Evolutionary conservation across 768 basidiomycete species (phyloP).

Genomic region (Lactifluus piperatus): DNA sequence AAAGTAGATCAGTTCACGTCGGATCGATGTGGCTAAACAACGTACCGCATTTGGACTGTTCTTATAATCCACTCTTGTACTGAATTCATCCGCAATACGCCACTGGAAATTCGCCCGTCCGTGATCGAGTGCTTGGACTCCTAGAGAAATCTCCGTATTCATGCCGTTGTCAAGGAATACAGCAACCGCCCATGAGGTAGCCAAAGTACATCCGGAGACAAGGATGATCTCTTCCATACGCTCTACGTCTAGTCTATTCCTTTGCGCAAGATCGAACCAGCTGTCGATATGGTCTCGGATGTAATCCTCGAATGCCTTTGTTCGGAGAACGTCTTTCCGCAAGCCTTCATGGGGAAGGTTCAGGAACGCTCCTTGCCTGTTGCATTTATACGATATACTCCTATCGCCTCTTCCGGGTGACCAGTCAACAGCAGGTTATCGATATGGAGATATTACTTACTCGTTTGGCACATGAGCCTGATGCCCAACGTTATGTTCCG

Average conservation of each 20-base stretch:
- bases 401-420: neutral
- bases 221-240: no score
- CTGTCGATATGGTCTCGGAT: no score
- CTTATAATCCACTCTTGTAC: neutral
- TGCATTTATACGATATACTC: neutral
- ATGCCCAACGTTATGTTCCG: no score
- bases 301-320: neutral
- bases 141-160: neutral
- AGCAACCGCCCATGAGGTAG: no score
- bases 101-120: neutral
- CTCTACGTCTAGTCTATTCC: no score
- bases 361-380: no score
- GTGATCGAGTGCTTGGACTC: neutral
- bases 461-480: neutral
- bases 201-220: no score
- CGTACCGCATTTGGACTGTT: neutral
- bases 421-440: neutral
- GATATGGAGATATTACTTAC: neutral
- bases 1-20: neutral
- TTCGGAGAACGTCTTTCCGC: neutral
- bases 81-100: neutral
- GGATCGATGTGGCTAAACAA: neutral
- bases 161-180: neutral
- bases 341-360: neutral
- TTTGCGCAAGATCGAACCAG: no score